These are phyloP conservation scores for Talaromyces wortmannii DNA, from an alignment of 495 filamentous ascomycete genomes.

Conservation along the genomic window DNA sequence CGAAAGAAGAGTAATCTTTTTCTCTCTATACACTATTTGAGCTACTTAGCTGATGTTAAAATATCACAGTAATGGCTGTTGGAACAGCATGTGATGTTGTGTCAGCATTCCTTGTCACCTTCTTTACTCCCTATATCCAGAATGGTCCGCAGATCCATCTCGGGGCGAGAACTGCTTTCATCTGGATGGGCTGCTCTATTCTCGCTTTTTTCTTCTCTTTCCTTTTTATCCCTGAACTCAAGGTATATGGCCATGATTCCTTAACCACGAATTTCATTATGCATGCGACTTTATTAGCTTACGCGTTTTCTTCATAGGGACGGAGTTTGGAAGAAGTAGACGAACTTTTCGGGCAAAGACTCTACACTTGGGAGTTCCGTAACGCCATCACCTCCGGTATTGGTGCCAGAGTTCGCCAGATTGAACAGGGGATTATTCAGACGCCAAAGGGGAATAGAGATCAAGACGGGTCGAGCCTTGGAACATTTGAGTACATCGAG, in stretches of 20 bases:
- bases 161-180: too few species aligned
- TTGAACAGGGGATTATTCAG: too few species aligned
- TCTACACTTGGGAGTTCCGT: background rate
- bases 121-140: background rate
- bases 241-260: background rate
- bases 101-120: background rate
- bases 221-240: background rate
- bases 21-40: background rate
- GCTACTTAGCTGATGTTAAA: background rate
- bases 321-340: background rate
- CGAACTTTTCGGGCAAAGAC: background rate
- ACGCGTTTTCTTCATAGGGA: background rate
- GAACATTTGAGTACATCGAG: too few species aligned
- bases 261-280: too few species aligned
- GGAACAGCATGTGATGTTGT: background rate
- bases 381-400: background rate
- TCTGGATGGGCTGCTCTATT: background rate
- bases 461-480: too few species aligned
- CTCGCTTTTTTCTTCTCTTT: background rate
- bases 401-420: background rate
- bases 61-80: background rate
- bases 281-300: background rate
- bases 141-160: too few species aligned
- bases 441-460: too few species aligned
- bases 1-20: background rate